These are phyloP conservation scores for Mycena olivaceomarginata DNA, from an alignment of 768 basidiomycete genomes.

Conservation along the genomic window DNA sequence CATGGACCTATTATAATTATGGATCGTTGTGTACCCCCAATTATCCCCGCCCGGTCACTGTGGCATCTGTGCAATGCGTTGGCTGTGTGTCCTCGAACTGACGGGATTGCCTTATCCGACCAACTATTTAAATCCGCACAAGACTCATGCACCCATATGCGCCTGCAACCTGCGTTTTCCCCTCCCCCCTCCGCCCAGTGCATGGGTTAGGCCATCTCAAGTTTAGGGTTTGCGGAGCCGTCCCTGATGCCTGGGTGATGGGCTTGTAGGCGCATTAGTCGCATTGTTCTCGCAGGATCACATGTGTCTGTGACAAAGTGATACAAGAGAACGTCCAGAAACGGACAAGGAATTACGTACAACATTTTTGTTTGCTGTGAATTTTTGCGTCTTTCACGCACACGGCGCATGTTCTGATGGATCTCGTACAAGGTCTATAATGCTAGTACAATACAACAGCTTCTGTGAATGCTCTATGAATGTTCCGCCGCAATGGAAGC, in stretches of 20 bases:
- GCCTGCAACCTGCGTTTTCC: background rate
- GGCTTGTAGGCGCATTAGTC: slow-evolving; percentile 1
- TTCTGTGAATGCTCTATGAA: slow-evolving; percentile 35
- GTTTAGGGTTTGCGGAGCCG: background rate
- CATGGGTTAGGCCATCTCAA: background rate
- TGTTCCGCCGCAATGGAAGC: background rate
- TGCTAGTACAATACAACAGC: slow-evolving; percentile 26
- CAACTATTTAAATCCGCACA: background rate
- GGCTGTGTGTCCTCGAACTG: background rate
- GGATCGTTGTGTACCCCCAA: too few species aligned
- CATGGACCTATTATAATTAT: too few species aligned
- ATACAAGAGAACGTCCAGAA: background rate
- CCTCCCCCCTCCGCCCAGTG: too few species aligned
- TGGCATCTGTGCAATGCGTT: background rate
- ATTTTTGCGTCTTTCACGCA: background rate
- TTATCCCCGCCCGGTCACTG: too few species aligned
- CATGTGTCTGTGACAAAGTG: too few species aligned
- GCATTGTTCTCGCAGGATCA: slow-evolving; percentile 32
- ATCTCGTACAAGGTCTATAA: slow-evolving; percentile 31
- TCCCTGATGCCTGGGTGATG: background rate
- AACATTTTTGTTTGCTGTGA: background rate
- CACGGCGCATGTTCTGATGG: slow-evolving; percentile 24
- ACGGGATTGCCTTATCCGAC: background rate
- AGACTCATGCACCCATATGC: background rate
- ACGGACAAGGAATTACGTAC: slow-evolving; percentile 13